phyloP scores from a whole-genome alignment of 129 eudicot species.

The Helichrysum umbraculigerum region DNA sequence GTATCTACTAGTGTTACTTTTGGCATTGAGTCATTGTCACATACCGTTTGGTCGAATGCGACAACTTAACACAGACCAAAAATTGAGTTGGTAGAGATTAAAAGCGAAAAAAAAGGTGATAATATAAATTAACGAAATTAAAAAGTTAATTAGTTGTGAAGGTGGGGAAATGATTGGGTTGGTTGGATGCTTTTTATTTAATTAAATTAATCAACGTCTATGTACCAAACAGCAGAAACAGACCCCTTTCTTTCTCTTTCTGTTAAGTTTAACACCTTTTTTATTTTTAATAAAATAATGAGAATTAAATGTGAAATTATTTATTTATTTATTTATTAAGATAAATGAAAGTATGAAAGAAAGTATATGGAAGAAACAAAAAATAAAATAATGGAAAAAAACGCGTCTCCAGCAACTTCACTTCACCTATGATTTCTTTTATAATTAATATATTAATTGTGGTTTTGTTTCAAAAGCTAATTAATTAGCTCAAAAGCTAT shows the following conservation, averaged over 20 bases:
- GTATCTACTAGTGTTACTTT: conserved; percentile 17
- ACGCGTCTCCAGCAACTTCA: too few relatives aligned
- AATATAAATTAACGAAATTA: neutral
- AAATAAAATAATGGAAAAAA: too few relatives aligned
- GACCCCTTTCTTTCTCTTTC: conserved; percentile 28
- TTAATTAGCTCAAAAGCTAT: too few relatives aligned
- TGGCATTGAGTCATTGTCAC: conserved; percentile 17
- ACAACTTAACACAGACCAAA: conserved; percentile 25
- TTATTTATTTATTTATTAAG: conserved; percentile 7
- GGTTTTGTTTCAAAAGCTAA: too few relatives aligned
- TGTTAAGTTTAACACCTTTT: neutral
- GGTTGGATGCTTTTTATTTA: conserved; percentile 43
- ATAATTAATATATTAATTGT: too few relatives aligned
- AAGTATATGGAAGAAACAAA: too few relatives aligned
- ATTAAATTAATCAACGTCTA: conserved; percentile 24
- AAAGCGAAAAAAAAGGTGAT: neutral
- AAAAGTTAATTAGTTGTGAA: conserved; percentile 18
- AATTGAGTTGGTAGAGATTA: conserved; percentile 26
- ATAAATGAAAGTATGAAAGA: neutral
- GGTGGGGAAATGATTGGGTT: conserved; percentile 43
- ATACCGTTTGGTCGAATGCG: conserved; percentile 32
- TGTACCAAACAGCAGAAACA: conserved; percentile 41
- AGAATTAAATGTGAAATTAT: too few relatives aligned
- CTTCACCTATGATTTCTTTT: too few relatives aligned
- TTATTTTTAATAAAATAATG: too few relatives aligned